Percentiles rank a stretch among this genome's conserved stretches.
These are phyloP conservation scores for Russula ochroleuca DNA, from an alignment of 768 basidiomycete genomes.

Conservation along the genomic window DNA sequence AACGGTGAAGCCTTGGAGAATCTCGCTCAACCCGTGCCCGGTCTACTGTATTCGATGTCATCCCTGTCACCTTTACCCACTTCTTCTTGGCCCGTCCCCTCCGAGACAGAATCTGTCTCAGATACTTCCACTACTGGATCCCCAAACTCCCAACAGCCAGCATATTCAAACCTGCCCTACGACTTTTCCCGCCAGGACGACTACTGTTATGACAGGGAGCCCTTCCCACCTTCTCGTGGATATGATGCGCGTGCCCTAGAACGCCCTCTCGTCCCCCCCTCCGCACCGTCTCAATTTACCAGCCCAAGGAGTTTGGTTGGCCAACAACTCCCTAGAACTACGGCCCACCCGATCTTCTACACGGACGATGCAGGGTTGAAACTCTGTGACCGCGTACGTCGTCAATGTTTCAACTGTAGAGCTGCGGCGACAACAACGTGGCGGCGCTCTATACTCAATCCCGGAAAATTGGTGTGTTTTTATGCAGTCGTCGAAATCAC, in stretches of 20 bases:
- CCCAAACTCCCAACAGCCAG: background rate
- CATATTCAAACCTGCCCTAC: background rate
- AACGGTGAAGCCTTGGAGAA: background rate
- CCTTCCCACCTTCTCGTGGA: background rate
- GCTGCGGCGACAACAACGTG: slow-evolving; percentile 79
- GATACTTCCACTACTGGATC: background rate
- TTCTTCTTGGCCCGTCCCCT: background rate
- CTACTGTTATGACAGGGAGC: background rate
- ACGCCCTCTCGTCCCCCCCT: background rate
- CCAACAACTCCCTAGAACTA: background rate
- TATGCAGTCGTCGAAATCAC: background rate
- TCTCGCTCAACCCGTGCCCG: background rate
- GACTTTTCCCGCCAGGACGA: background rate
- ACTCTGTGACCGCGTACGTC: slow-evolving; percentile 64
- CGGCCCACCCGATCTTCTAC: slow-evolving; percentile 28
- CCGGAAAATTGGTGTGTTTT: slow-evolving; percentile 60
- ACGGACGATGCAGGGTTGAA: slow-evolving; percentile 80
- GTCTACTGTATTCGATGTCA: background rate
- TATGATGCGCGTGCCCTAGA: background rate
- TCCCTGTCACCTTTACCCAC: background rate
- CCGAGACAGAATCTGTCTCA: background rate
- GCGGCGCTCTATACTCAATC: slow-evolving; percentile 67
- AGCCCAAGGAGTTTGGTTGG: background rate
- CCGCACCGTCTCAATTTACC: background rate
- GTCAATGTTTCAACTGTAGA: slow-evolving; percentile 78